Evolutionary conservation across 2,329 filamentous ascomycete genomes (phyloP), one percentile per base, ranked within the genome.

Genomic region (Nigrospora sphaerica): DNA sequence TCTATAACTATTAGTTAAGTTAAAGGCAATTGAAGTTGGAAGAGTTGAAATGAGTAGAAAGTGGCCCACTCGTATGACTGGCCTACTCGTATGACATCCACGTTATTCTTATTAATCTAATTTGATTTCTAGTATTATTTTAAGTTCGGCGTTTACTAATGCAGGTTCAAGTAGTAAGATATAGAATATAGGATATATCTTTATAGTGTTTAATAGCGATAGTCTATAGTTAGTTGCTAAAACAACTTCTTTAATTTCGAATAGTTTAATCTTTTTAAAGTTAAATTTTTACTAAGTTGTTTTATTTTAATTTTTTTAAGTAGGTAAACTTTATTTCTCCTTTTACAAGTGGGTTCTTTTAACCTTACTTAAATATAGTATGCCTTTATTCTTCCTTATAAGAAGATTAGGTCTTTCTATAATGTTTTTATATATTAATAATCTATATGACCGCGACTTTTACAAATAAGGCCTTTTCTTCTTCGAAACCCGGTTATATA

Each of bases 181-280:
- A 28, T 32, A 37, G 17, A 46, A 46, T 32, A 46, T 32, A 14
- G 11, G 31, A 32, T 46, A 33, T 23, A 46, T 46, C 6, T 14
- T 13, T 40, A 46, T 46, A 17, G 23, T 34, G 5, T 46, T 41
- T 16, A 16, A 16, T 46, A 46, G 18, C 16, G 10, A 40, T 32
- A 46, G 17, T 40, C 35, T 17, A 16, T 46, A 46, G 23, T 46
- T 46, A 40, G 34, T 23, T 34, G 12, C 12, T 46, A 38, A 38
- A 39, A 39, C 19, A 19, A 40, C 18, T 33, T 46, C 17, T 32
- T 33, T 35, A 18, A 46, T 16, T 34, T 32, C 11, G 14, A 46
- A 46, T 33, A 34, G 16, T 40, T 28, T 16, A 12, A 46, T 18
- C 31, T 40, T 46, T n/a, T 42, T 46, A 40, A 46, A 46, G 31